These are phyloP conservation scores for Piloderma croceum DNA, from an alignment of 768 basidiomycete genomes.

Conservation along the genomic window DNA sequence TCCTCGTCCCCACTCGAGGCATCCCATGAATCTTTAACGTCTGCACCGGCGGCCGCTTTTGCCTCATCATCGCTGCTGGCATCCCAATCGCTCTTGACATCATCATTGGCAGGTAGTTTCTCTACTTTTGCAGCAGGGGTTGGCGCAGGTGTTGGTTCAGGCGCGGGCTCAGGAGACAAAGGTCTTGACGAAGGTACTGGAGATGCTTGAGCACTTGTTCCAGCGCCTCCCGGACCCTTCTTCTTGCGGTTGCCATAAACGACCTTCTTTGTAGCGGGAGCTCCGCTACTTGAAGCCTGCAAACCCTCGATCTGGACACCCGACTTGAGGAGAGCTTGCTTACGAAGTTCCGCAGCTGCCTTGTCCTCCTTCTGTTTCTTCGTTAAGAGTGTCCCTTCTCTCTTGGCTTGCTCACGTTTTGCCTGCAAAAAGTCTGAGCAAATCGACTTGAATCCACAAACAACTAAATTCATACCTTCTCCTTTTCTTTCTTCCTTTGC, in stretches of 20 bases:
- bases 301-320: conserved; percentile 90
- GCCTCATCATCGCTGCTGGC: conserved; percentile 39
- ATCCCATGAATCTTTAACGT: conserved; percentile 67
- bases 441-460: conserved; percentile 3
- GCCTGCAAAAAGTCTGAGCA: conserved; percentile 42
- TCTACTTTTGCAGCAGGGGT: conserved; percentile 9
- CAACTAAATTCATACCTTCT: conserved; percentile 50
- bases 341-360: conserved; percentile 84
- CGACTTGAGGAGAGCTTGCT: conserved; percentile 83
- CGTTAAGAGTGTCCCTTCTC: conserved; percentile 91
- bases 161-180: conserved; percentile 29
- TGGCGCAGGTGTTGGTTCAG: conserved; percentile 24
- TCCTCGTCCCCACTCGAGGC: conserved; percentile 55
- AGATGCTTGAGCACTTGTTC: too few species aligned
- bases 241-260: conserved; percentile 83
- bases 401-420: conserved; percentile 85
- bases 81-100: conserved; percentile 52
- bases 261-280: conserved; percentile 58
- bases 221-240: conserved; percentile 49
- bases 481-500: conserved; percentile 79
- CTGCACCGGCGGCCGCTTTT: conserved; percentile 23
- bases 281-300: conserved; percentile 48
- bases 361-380: conserved; percentile 96
- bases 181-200: conserved; percentile 52
- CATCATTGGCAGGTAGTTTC: conserved; percentile 22